Percentiles rank a stretch among this genome's conserved stretches.
phyloP scores from a whole-genome alignment of 306 rosid species.

The Bauhinia variegata region DNA sequence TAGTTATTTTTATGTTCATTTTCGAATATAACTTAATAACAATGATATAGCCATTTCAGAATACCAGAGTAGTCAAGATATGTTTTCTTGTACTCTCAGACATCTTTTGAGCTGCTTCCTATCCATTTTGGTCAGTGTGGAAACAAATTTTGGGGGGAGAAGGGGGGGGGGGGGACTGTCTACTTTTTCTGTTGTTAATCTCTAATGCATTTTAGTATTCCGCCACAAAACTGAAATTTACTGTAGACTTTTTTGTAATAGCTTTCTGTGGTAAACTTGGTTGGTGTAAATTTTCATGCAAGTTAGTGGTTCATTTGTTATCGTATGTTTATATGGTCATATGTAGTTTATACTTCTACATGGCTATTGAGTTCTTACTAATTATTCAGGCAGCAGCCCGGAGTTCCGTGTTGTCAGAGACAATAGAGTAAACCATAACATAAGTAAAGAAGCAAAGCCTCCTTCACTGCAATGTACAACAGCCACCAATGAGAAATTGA shows the following conservation, averaged over 20 bases:
- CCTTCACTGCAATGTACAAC: slow-evolving; percentile 45
- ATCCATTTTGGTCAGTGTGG: too few species aligned
- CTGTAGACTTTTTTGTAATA: too few species aligned
- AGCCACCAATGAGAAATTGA: slow-evolving; percentile 45
- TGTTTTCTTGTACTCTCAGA: too few species aligned
- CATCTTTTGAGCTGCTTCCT: too few species aligned
- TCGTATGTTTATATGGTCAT: slow-evolving; percentile 1
- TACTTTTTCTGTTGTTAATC: too few species aligned
- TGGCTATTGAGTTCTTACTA: slow-evolving; percentile 38
- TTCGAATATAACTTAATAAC: not conserved
- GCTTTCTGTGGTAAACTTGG: too few species aligned
- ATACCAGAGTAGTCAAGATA: too few species aligned
- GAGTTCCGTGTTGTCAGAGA: slow-evolving; percentile 96
- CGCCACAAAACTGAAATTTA: too few species aligned
- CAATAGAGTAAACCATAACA: slow-evolving; percentile 69
- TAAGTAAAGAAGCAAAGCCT: slow-evolving; percentile 69
- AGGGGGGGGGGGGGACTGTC: too few species aligned
- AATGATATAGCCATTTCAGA: not conserved
- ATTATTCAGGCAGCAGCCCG: slow-evolving; percentile 65
- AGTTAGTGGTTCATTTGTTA: slow-evolving; percentile 1
- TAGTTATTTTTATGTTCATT: not conserved
- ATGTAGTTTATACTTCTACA: slow-evolving; percentile 9
- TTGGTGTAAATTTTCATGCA: too few species aligned
- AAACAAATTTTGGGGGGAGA: too few species aligned
- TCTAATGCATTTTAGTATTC: too few species aligned